phyloP scores from a whole-genome alignment of 176 grass and related monocot genomes.

The Aegilops sharonensis region DNA sequence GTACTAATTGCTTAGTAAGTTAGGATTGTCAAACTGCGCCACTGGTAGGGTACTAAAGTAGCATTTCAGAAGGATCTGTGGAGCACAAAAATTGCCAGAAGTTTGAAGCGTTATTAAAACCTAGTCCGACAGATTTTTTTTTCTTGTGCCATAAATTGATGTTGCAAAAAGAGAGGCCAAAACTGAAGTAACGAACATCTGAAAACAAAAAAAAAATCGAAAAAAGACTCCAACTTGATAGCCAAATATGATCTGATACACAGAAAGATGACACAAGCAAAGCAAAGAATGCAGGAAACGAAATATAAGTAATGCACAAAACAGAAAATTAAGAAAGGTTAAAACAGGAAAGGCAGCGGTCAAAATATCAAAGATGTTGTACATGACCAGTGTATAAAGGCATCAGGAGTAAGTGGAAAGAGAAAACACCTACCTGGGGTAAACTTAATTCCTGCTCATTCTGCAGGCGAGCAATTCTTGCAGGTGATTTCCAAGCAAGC shows the following conservation, averaged over 20 bases:
- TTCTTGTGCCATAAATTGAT: not conserved
- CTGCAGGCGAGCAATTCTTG: conserved; percentile 80
- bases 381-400: conserved; percentile 10
- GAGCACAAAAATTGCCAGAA: conserved; percentile 10
- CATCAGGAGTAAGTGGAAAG: conserved; percentile 11
- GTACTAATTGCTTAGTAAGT: not conserved
- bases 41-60: not conserved
- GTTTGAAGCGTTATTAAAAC: not conserved
- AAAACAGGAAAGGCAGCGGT: not conserved
- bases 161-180: not conserved
- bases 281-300: not conserved
- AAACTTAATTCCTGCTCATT: conserved; percentile 93
- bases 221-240: not conserved
- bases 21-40: not conserved
- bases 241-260: not conserved
- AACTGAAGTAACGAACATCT: not conserved
- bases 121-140: not conserved
- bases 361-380: not conserved
- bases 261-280: not conserved
- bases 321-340: not conserved
- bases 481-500: conserved; percentile 92
- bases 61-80: not conserved
- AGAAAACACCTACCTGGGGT: conserved; percentile 55
- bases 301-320: not conserved
- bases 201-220: conserved; percentile 16